Base-by-base conservation (phyloP, 106 monocot species). In the Posidonia australis region DNA sequence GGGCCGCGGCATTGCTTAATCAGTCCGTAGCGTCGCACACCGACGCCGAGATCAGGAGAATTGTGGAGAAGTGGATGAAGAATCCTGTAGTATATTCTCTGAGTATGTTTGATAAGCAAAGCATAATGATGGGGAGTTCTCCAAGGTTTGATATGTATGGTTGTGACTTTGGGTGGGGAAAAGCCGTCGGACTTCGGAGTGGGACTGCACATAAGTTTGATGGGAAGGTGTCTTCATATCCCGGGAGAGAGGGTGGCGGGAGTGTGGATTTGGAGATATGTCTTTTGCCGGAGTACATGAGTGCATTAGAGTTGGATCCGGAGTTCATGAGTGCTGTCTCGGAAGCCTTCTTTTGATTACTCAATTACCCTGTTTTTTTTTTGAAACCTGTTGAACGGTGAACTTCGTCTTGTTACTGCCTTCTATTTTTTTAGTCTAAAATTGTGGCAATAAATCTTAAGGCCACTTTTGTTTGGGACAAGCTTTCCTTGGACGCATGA, bases 1-100 rank as follows among this genome's bases (percentile, higher is more conserved):
- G 88, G 92, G 82, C 77, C 3, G 81, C 83, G 12, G 7, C 22
- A 66, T 7, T 51, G 63, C 10, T 85, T 26, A 58, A 83, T 36
- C 19, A 52, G 24, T 13, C 36, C 2, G 72, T 93, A 21, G 56
- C 66, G 10, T 54, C 44, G 13, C 66, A 81, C 64, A 80, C 73
- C 11, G 75, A 93, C 55, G 44, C 19, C 18, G 54, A 10, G 10
- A 81, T 88, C n/a, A 30, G 73, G 25, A 27, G 21, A 22, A 18
- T 6, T 24, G 41, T 69, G 49, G 51, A 63, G 21, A 19, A 0
- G 11, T 73, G 78, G 78, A 51, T 65, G 46, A 54, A 21, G 41
- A 28, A 41, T 44, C 79, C 64, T 43, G 67, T 46, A 18, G 10
- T 61, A 1, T 74, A 51, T 58, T 25, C 21, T 9, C 13, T 52